These are phyloP conservation scores for Thyridium curvatum DNA, from an alignment of 2,329 filamentous ascomycete species.

Conservation along the genomic window DNA sequence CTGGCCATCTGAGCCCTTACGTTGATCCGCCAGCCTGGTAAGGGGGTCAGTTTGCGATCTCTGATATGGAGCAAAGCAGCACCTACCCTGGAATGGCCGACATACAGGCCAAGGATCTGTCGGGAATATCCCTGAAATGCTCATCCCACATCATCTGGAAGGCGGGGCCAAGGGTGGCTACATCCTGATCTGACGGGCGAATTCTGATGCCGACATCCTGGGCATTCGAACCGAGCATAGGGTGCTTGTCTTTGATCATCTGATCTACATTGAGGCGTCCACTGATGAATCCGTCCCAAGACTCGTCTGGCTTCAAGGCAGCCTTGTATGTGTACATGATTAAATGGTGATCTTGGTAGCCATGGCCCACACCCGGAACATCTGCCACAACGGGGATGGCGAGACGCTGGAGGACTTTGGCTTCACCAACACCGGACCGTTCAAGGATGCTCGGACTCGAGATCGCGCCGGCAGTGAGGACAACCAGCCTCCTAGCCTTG, in stretches of 20 bases:
- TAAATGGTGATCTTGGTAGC: constrained; percentile 50
- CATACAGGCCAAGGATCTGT: constrained; percentile 11
- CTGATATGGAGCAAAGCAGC: constrained; percentile 18
- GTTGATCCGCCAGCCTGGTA: too few species aligned
- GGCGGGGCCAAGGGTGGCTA: constrained; percentile 40
- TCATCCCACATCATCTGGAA: constrained; percentile 44
- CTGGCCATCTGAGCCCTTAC: constrained; percentile 24
- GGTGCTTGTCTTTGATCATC: constrained; percentile 14
- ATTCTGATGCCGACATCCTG: constrained; percentile 48
- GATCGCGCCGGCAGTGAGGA: constrained; percentile 40
- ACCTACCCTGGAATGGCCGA: constrained; percentile 12
- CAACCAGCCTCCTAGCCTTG: constrained; percentile 47
- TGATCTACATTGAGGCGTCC: constrained; percentile 12
- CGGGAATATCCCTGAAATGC: constrained; percentile 31
- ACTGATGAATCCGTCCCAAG: constrained; percentile 22
- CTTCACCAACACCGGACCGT: constrained; percentile 54
- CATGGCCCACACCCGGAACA: constrained; percentile 44
- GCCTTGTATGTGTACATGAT: constrained; percentile 43
- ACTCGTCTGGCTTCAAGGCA: constrained; percentile 35
- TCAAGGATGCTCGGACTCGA: constrained; percentile 53
- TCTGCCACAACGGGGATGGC: constrained; percentile 43
- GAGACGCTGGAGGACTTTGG: constrained; percentile 30
- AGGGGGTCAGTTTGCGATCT: too few species aligned
- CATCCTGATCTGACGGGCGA: constrained; percentile 44
- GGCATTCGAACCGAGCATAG: constrained; percentile 46